A percentile compares a stretch with the other conserved stretches of the same genome.
Evolutionary conservation across 164 flowering plant species (phyloP).

Genomic region (Magnolia officinalis): DNA sequence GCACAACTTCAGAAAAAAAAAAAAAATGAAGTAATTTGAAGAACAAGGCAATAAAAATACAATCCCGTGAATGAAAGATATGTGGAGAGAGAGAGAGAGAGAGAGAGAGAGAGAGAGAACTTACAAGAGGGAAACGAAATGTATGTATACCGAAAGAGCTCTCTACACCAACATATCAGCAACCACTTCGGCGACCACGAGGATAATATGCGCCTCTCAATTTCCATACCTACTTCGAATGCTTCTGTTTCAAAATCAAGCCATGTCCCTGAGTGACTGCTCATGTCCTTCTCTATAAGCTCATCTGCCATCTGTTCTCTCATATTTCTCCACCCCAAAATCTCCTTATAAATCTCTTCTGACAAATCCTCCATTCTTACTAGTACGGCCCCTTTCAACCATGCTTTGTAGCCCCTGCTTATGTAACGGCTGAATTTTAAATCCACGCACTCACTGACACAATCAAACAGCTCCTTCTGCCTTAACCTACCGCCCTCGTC

Average conservation of each 20-base stretch:
- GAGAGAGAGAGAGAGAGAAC: neutral
- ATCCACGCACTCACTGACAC: constrained; percentile 72
- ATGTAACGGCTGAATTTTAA: constrained; percentile 46
- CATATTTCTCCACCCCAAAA: constrained; percentile 57
- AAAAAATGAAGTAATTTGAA: neutral
- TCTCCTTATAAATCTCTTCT: constrained; percentile 69
- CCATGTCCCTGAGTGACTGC: constrained; percentile 69
- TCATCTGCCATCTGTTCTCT: constrained; percentile 81
- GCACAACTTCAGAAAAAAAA: neutral
- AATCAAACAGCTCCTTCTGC: constrained; percentile 61
- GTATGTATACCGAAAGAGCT: neutral
- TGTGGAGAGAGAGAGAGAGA: too few species aligned
- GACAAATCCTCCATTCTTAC: constrained; percentile 58
- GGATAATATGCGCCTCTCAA: constrained; percentile 48
- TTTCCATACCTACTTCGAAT: constrained; percentile 50
- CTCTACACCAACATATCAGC: constrained; percentile 32
- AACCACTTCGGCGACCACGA: constrained; percentile 65
- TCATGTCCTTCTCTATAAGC: constrained; percentile 91
- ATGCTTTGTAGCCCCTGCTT: constrained; percentile 46
- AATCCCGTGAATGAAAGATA: neutral
- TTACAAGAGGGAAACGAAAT: neutral
- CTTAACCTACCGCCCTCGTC: constrained; percentile 16
- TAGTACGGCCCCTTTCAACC: constrained; percentile 55
- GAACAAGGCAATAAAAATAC: neutral
- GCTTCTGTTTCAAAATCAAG: constrained; percentile 62